Base-by-base conservation (phyloP, 2,329 filamentous ascomycete species). In the Boeremia exigua region DNA sequence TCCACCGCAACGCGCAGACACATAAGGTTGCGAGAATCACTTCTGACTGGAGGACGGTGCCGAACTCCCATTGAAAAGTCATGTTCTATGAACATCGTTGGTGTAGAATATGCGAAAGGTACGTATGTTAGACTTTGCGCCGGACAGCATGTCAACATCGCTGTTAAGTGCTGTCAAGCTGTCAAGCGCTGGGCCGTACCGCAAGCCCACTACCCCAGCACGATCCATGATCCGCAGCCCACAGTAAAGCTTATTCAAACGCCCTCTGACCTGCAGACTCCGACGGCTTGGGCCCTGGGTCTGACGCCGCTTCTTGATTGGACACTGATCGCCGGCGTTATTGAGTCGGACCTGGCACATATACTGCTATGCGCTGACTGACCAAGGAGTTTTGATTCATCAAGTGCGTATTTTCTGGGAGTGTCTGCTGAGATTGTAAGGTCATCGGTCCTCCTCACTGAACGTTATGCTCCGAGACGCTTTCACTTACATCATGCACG, bases 401-500 rank as follows among this genome's bases (percentile, higher is more conserved):
- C 19, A 23, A 23, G 19, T 5, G 5, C 2, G 19, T 23, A 23
- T 3, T 23, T 23, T 5, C 19, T 23, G 19, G 19, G 19, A 23
- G 5, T 23, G 3, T 23, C 19, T 23, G 19, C 19, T 14, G 38
- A 28, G 25, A n/a, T n/a, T 8, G 38, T 28, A 27, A 15, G 5
- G 19, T 23, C 19, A 23, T 23, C 19, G 19, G 19, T 23, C 19
- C 27, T 14, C 7, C 27, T 29, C 29, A 45, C 10, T 46, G 43
- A 1, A 11, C 17, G n/a, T 23, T 11, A 9, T 40, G 37, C 28
- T 33, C 27, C 14, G 38, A 45, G 28, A 14, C 33, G 25, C 40
- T 19, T 49, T 55, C 52, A 55, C 46, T 32, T 40, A 40, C 33
- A 28, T 14, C 14, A 10, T n/a, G 39, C 38, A 48, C 45, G 33